These are phyloP conservation scores for Aspergillus quadricinctus DNA, from an alignment of 2,329 filamentous ascomycete genomes.

Conservation along the genomic window DNA sequence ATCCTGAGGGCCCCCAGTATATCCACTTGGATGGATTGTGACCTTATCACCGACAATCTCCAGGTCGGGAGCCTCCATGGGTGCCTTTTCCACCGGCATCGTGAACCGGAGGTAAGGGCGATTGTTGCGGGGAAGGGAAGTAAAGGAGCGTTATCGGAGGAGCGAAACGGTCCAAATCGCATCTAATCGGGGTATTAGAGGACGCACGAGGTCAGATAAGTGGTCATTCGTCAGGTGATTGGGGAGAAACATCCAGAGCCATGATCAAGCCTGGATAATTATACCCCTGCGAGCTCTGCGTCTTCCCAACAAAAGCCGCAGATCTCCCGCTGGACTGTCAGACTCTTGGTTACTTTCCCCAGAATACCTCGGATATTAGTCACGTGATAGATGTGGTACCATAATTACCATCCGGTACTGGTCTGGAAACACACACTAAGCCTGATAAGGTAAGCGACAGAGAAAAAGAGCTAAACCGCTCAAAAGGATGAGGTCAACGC, in stretches of 20 bases:
- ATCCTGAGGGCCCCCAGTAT: constrained; percentile 37
- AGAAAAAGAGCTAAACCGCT: background rate
- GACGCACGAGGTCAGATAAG: background rate
- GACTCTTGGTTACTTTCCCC: constrained; percentile 15
- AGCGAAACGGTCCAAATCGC: background rate
- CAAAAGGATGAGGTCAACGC: constrained; percentile 20
- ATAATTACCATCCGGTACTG: background rate
- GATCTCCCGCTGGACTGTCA: constrained; percentile 17
- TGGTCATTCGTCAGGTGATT: constrained; percentile 1
- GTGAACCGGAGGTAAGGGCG: constrained; percentile 2
- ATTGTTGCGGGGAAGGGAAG: background rate
- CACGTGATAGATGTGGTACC: constrained; percentile 13
- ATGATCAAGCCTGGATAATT: background rate
- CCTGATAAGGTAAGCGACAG: background rate
- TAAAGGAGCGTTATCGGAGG: background rate
- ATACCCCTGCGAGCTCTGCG: constrained; percentile 14
- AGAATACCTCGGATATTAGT: constrained; percentile 24
- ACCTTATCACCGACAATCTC: constrained; percentile 71
- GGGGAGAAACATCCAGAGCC: constrained; percentile 1
- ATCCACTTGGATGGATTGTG: constrained; percentile 69
- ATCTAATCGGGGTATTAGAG: constrained; percentile 1
- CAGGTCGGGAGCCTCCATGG: constrained; percentile 61
- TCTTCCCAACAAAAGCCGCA: constrained; percentile 20
- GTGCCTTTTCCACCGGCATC: constrained; percentile 30
- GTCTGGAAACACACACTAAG: background rate